Evolutionary conservation across 1,284 basidiomycete genomes (phyloP).

Genomic region (Stereum hirsutum): DNA sequence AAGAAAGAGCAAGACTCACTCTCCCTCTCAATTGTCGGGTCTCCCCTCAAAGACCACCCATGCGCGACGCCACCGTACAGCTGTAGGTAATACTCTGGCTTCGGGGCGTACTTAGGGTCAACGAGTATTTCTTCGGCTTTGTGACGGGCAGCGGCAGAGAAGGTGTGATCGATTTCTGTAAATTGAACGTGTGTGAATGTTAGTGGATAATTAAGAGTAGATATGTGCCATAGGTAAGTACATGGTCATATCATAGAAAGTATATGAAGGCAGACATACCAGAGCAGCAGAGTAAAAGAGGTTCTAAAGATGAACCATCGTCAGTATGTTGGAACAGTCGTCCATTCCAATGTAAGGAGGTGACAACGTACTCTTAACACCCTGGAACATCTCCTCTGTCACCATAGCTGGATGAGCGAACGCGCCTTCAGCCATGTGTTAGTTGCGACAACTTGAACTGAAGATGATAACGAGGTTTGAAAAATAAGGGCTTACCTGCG

Average conservation of each 20-base stretch:
- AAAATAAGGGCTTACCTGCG: conserved; percentile 26
- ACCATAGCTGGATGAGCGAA: conserved; percentile 48
- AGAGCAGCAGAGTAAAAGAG: too few relatives aligned
- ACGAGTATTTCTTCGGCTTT: too few relatives aligned
- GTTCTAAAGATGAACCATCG: too few relatives aligned
- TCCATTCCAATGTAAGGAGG: too few relatives aligned
- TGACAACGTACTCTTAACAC: conserved; percentile 38
- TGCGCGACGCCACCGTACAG: conserved; percentile 40
- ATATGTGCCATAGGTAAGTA: conserved; percentile 21
- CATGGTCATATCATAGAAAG: background rate
- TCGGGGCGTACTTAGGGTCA: too few relatives aligned
- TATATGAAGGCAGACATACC: background rate
- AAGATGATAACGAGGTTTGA: background rate
- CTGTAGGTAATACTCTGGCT: conserved; percentile 36
- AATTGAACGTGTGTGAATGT: background rate
- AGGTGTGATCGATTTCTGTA: conserved; percentile 35
- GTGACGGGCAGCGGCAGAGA: conserved; percentile 31
- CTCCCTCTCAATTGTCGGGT: conserved; percentile 27
- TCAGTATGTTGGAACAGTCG: too few relatives aligned
- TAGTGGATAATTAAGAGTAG: conserved; percentile 31
- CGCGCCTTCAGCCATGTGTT: conserved; percentile 26
- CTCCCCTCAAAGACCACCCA: conserved; percentile 33
- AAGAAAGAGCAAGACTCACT: conserved; percentile 24
- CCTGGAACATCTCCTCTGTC: conserved; percentile 35
- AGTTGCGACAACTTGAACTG: background rate